Evolutionary conservation across 2,329 filamentous ascomycete species (phyloP).

Genomic region (Diaporthe nobilis): DNA sequence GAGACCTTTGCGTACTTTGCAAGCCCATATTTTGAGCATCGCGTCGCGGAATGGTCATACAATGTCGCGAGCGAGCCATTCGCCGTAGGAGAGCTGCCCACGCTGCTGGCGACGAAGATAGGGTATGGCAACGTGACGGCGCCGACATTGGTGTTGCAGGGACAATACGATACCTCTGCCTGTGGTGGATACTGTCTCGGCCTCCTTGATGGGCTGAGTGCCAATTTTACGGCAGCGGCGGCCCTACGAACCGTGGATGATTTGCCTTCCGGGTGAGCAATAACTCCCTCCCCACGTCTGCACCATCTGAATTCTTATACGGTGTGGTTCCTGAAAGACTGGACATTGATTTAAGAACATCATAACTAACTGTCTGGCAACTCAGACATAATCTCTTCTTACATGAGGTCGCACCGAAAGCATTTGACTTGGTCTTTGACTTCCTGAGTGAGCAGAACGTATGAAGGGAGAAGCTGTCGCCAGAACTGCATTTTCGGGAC

Average conservation of each 20-base stretch:
- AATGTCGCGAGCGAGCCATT: constrained; percentile 49
- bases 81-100: constrained; percentile 49
- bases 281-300: background rate
- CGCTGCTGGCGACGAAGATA: constrained; percentile 46
- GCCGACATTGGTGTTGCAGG: constrained; percentile 48
- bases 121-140: constrained; percentile 44
- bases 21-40: constrained; percentile 46
- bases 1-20: constrained; percentile 49
- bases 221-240: constrained; percentile 44
- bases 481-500: background rate
- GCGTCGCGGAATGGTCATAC: constrained; percentile 49
- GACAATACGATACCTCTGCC: constrained; percentile 49
- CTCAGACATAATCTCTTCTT: constrained; percentile 49
- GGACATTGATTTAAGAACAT: too few species aligned
- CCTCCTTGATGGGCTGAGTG: constrained; percentile 42
- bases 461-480: background rate
- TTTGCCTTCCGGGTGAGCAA: constrained; percentile 49
- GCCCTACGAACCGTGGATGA: constrained; percentile 48
- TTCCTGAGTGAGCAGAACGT: constrained; percentile 45
- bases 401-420: constrained; percentile 47
- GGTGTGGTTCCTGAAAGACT: background rate
- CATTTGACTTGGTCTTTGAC: constrained; percentile 47
- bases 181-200: constrained; percentile 50
- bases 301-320: background rate
- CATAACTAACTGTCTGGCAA: background rate